Base-by-base conservation (phyloP, 202 grass and related monocot genomes). In the Setaria italica region DNA sequence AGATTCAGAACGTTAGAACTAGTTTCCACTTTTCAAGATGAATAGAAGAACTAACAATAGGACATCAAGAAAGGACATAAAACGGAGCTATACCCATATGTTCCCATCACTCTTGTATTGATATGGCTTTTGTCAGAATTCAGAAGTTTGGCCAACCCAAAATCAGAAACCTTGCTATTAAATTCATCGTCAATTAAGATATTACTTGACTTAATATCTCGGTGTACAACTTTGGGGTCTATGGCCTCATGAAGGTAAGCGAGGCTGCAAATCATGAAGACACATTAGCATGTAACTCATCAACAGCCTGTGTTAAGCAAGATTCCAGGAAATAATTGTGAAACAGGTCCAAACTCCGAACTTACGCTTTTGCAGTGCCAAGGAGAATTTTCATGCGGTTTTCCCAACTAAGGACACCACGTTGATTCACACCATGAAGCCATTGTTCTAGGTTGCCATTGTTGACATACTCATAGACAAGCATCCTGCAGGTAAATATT, bases 381-480 rank as follows among this genome's bases (percentile, higher is more conserved):
- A 97, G 89, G 33, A 97, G 92, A 84, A 97, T 88, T 58, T 95
- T 97, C 67, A 88, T 87, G 53, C 95, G 95, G 79, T 89, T 91
- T 86, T 95, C 95, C 95, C 95, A 97, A 85, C 55, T 93, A 85
- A 97, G 95, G 55, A 95, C 84, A 54, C 92, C 90, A 30, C 54
- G 72, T 80, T 93, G 88, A 85, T 77, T 87, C 82, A 91, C 90
- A 33, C 95, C 95, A 88, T 95, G 92, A 77, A 97, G 87, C 95
- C 95, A 97, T 76, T 97, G 92, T 79, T 97, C 95, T 67, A 97
- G 87, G 81, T 97, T 97, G 42, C 95, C 95, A 88, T 97, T 97
- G 85, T 95, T 95, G 47, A 97, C 95, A 95, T 97, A 95, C 90
- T 97, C 95, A 12, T 94, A 97, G 60, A 97, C 95, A 85, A 97